Evolutionary conservation across 1,284 basidiomycete species (phyloP), one percentile per base, ranked within the genome.

Genomic region (Irpex rosettiformis): DNA sequence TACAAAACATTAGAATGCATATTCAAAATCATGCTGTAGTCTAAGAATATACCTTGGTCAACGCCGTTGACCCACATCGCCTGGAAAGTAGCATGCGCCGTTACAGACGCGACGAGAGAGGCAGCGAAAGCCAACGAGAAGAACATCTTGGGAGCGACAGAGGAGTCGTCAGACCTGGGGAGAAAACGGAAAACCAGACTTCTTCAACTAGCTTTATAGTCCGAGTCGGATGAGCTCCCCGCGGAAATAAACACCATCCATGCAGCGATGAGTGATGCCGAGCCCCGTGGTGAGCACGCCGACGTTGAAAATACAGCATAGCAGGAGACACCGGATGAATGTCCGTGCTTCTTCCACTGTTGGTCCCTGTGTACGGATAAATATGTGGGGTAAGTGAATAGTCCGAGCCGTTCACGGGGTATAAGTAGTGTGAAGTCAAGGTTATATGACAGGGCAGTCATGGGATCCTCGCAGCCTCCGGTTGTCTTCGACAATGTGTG

Each of bases 81-180:
- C 67, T 83, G 80, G 72, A 79, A 83, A 3, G 80, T 82, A 22
- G 80, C 77, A 65, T 82, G 80, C 4, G 79, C 78, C 22, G 74
- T 69, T 11, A 66, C 79, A 40, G 72, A 74, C 3, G 74, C 75
- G 52, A 73, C 64, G 42, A 79, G 65, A 27, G 72, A 69, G 7
- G 74, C 75, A 21, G 70, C 65, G 24, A 75, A 64, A 21, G 71
- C 64, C 45, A 74, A 60, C 51, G 67, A 67, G 53, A 65, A 60
- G 59, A 69, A 57, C 70, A 71, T 70, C 25, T 48, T 58, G 60
- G n/a, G 42, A 45, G 33, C 27, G 3, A 29, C n/a, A 8, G 18
- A 25, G 53, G 27, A 16, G 21, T 47, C 21, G 49, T 57, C 21
- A 51, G 48, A 51, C 48, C 48, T 51, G 48, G 25, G 13, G 48